Conservation (phyloP, 768 basidiomycete genomes). For the Boletus reticulatus region DNA sequence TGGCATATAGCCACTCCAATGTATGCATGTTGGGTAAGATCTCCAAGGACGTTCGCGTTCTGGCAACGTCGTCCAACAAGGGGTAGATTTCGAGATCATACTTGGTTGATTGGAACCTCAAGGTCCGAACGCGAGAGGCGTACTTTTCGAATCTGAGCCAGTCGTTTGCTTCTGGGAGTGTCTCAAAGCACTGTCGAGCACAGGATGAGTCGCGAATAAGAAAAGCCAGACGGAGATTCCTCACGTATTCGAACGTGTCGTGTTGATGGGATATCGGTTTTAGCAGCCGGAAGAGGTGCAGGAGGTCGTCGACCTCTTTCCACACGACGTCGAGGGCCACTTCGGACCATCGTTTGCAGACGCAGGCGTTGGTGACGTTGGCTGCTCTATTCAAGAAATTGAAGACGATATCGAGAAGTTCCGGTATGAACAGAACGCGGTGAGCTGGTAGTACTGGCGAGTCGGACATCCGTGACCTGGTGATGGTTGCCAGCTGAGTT, state of each 20-base stretch:
- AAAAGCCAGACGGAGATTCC: background rate
- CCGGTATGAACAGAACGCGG: constrained; percentile 51
- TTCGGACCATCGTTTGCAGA: constrained; percentile 60
- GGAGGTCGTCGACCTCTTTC: constrained; percentile 48
- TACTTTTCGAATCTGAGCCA: constrained; percentile 59
- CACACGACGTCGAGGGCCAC: constrained; percentile 58
- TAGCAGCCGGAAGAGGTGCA: constrained; percentile 47
- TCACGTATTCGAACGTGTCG: constrained; percentile 22
- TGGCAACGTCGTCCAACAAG: constrained; percentile 50
- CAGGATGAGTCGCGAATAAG: background rate
- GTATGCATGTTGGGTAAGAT: constrained; percentile 55
- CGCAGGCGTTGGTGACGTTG: constrained; percentile 46
- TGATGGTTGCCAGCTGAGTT: no score
- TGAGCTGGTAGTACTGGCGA: background rate
- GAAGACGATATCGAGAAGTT: constrained; percentile 59
- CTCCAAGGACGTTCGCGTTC: constrained; percentile 50
- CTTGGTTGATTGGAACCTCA: constrained; percentile 24
- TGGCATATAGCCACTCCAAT: constrained; percentile 44
- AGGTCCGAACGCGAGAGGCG: constrained; percentile 44
- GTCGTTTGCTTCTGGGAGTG: constrained; percentile 43
- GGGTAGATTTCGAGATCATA: constrained; percentile 15
- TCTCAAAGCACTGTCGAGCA: constrained; percentile 38
- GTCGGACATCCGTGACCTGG: no score
- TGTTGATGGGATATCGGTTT: constrained; percentile 38
- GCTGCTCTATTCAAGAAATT: constrained; percentile 39